Evolutionary conservation across 2,329 filamentous ascomycete species (phyloP).

Genomic region (Fusarium stilboides): DNA sequence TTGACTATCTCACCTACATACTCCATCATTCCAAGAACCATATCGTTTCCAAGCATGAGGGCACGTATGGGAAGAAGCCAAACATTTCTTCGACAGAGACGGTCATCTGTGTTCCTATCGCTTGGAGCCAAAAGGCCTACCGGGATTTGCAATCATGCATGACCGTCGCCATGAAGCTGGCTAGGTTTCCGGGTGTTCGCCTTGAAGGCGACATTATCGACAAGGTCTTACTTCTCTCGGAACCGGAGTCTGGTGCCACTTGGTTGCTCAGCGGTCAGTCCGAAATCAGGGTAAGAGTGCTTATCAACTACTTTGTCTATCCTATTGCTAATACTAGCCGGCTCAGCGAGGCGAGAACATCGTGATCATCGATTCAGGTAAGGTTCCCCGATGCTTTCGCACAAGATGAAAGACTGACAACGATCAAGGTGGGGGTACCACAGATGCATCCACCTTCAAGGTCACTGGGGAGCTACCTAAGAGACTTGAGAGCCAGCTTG

Average conservation of each 20-base stretch:
- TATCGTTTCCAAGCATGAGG: not conserved
- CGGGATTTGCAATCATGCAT: slow-evolving; percentile 16
- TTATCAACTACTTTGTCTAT: too few species aligned
- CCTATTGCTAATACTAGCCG: not conserved
- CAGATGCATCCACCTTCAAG: too few species aligned
- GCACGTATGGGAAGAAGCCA: not conserved
- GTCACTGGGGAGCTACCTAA: too few species aligned
- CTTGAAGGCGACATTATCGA: not conserved
- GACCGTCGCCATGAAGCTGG: not conserved
- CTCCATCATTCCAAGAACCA: not conserved
- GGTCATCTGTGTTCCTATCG: slow-evolving; percentile 9
- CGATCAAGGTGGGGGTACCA: too few species aligned
- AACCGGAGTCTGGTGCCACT: slow-evolving; percentile 14
- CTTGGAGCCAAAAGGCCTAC: slow-evolving; percentile 1
- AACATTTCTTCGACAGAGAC: not conserved
- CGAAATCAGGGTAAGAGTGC: not conserved
- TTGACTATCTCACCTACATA: slow-evolving; percentile 5
- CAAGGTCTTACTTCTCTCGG: slow-evolving; percentile 14
- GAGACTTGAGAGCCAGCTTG: too few species aligned
- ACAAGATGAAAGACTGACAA: too few species aligned
- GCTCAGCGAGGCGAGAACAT: not conserved
- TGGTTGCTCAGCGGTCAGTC: not conserved
- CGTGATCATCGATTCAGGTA: slow-evolving; percentile 12
- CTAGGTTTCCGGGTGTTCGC: slow-evolving; percentile 2
- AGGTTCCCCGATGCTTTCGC: not conserved